Evolutionary conservation across 257 asterid species (phyloP), one percentile per base, ranked within the genome.

Genomic region (Fraxinus quadrangulata): DNA sequence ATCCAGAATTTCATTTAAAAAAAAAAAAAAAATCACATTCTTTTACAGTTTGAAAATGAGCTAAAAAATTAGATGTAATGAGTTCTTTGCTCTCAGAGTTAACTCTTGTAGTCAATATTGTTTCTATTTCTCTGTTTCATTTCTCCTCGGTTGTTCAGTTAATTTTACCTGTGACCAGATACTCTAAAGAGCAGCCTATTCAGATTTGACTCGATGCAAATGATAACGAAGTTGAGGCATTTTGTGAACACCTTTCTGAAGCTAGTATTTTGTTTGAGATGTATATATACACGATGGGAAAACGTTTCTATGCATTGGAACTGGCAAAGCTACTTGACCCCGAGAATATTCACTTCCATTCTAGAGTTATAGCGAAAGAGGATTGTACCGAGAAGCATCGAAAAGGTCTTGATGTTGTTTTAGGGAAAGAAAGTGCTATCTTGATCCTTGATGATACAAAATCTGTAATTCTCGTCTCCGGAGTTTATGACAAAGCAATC

Each of bases 151-250:
- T 61, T 34, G 68, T 45, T 76, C 67, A 40, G 70, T 73, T 67
- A 59, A 70, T 86, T 78, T 76, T 61, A 70, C 68, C 73, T 84
- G 69, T 79, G 34, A 73, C 36, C 90, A 94, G 98, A 89, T 87
- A 68, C 81, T 78, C 47, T 91, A 54, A 90, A 84, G 83, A 81
- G 81, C 81, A 89, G 89, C 87, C 82, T 94, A 66, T 86, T 90
- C 13, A 1, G 71, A 12, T 6, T 67, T 42, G 71, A 67, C 14
- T 5, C 10, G 10, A 67, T 30, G 21, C 71, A 31, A 2, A 67
- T 31, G 42, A 67, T 67, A 7, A 67, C 71, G 2, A 67, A 67
- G 39, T 67, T 67, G 71, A 67, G 24, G 39, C 42, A 42, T 14
- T 67, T n/a, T n/a, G n/a, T n/a, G n/a, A 12, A 28, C 21, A 11